phyloP scores from a whole-genome alignment of 108 stramenopile species.

The Cyclotella sp. region DNA sequence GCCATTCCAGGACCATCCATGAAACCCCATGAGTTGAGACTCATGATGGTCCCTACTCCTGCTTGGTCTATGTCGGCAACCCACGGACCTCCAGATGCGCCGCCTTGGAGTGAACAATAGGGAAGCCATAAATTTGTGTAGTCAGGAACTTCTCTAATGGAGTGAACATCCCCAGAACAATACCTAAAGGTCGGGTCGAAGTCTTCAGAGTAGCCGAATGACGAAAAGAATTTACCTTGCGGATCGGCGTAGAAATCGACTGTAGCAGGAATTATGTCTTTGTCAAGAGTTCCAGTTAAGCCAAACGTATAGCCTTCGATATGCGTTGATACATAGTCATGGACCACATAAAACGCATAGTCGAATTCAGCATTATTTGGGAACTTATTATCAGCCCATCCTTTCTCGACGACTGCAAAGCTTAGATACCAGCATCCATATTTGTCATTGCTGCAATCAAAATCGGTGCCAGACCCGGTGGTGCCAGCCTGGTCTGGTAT shows the following conservation, averaged over 20 bases:
- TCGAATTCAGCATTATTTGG: conserved; percentile 36
- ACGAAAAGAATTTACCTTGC: conserved; percentile 11
- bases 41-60: conserved; percentile 30
- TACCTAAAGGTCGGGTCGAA: conserved; percentile 31
- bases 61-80: conserved; percentile 8
- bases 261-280: conserved; percentile 16
- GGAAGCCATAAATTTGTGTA: conserved; percentile 35
- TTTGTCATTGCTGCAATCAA: conserved; percentile 32
- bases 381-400: conserved; percentile 23
- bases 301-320: conserved; percentile 20
- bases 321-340: conserved; percentile 18
- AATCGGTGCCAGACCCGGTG: conserved; percentile 19
- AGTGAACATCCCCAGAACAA: conserved; percentile 11
- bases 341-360: conserved; percentile 32
- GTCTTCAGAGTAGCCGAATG: conserved; percentile 37
- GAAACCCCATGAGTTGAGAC: conserved; percentile 44
- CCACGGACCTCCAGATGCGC: conserved; percentile 38
- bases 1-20: conserved; percentile 30
- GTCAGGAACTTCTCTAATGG: conserved; percentile 19
- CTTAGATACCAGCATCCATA: conserved; percentile 41
- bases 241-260: conserved; percentile 24
- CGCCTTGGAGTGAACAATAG: conserved; percentile 26
- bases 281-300: conserved; percentile 22
- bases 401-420: conserved; percentile 34
- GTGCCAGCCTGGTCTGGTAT: conserved; percentile 34